Base-by-base conservation (phyloP, 768 basidiomycete genomes). In the Pleurotus platypus region DNA sequence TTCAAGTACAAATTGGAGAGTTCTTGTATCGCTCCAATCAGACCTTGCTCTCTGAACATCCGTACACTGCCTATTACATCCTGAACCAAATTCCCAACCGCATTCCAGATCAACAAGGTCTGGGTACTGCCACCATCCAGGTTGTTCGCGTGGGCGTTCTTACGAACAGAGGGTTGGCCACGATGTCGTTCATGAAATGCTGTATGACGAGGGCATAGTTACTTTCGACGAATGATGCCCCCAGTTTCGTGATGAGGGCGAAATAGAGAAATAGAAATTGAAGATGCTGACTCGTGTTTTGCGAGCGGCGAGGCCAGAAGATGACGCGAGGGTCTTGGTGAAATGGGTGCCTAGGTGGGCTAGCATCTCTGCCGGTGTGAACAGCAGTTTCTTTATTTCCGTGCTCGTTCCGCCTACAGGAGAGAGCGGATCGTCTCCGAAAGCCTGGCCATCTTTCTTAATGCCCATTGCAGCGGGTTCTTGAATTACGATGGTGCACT, bases 31-130 rank as follows among this genome's bases (percentile, higher is more conserved):
- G 95, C 95, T 24, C 78, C 76, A 46, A 98, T 95, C 70, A 98
- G 96, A 0, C 90, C 94, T 66, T 94, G 92, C 66, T 99, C 96
- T 58, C 90, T 90, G 61, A 98, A 72, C 80, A 97, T 87, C 58
- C 95, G 76, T 2, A 90, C 85, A 2, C 92, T 92, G 45, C n/a
- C n/a, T n/a, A 99, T 85, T 26, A 98, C 79, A 62, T 97, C 92
- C 50, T 93, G 78, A 26, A 98, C 72, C 9, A 98, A 64, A 30
- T 93, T 80, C 2, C 85, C 86, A 26, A 94, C 87, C 13, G 91
- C 73, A 30, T 85, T 86, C 30, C 93, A 78, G 2, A 87, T 76
- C 7, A 89, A 74, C 2, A 98, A 68, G 1, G 78, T 78, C 30
- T 98, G 80, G 9, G 71, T 65, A 5, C 74, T 66, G 42, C 77